phyloP scores from a whole-genome alignment of 1,284 basidiomycete genomes.

The Cystobasidium sp. region DNA sequence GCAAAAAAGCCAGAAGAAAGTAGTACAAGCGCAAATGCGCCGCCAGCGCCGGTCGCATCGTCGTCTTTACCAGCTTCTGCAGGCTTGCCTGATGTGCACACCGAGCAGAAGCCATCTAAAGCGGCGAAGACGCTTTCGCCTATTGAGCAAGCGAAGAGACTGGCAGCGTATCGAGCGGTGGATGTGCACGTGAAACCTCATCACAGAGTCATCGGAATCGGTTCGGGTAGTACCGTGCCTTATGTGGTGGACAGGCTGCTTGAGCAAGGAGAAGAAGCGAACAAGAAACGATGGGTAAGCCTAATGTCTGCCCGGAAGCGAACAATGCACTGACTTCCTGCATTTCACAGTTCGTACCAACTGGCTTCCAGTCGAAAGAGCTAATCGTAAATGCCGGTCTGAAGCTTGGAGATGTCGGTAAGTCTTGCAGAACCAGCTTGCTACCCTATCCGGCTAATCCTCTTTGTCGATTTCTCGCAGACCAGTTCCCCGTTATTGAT shows the following conservation, averaged over 20 bases:
- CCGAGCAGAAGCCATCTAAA: background rate
- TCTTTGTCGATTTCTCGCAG: no score
- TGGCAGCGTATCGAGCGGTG: slow-evolving; percentile 93
- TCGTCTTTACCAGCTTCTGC: slow-evolving; percentile 1
- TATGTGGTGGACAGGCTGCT: slow-evolving; percentile 96
- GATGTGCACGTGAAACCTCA: slow-evolving; percentile 83
- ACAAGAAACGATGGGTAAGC: slow-evolving; percentile 73
- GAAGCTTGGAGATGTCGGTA: slow-evolving; percentile 84
- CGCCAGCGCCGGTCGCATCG: background rate
- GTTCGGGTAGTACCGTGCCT: slow-evolving; percentile 89
- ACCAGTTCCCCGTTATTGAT: slow-evolving; percentile 83
- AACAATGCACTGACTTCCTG: background rate
- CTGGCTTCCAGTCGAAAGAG: slow-evolving; percentile 92
- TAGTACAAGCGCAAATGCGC: background rate
- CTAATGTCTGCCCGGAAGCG: background rate
- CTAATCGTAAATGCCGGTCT: slow-evolving; percentile 83
- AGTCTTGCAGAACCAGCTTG: no score
- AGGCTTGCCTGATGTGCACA: slow-evolving; percentile 7
- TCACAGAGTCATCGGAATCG: slow-evolving; percentile 89
- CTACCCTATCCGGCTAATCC: no score
- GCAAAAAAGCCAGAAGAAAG: background rate
- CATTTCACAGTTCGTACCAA: slow-evolving; percentile 30
- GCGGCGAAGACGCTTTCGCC: slow-evolving; percentile 5
- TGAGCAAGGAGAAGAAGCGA: slow-evolving; percentile 76
- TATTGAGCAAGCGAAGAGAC: slow-evolving; percentile 69